Base-by-base conservation (phyloP, 2,329 filamentous ascomycete genomes). In the Beauveria asiatica region DNA sequence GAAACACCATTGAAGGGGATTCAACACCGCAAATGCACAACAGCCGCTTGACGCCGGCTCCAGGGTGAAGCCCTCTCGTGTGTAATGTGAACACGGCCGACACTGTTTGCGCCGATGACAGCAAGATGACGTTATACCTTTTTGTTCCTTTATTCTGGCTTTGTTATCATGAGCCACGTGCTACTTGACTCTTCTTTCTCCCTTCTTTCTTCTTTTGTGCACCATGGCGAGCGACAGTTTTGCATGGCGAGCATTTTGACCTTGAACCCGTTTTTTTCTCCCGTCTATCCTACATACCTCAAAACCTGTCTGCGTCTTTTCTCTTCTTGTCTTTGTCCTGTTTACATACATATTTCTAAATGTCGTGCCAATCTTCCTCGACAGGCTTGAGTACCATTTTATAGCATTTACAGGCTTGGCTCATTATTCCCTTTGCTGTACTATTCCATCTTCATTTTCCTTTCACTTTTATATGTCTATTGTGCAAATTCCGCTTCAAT, bases 161-260 rank as follows among this genome's bases (percentile, higher is more conserved):
- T 23, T n/a, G 23, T 51, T 23, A 23, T n/a, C 13, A 44, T 27
- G 46, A 51, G 45, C 46, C 23, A 33, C 23, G 37, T 48, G 42
- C 33, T 51, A 44, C 41, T 23, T 5, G 23, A 54, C 41, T 19
- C n/a, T 13, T 41, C 17, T 8, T 27, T 37, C 23, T 53, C 33
- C 48, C 10, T 21, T 30, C 17, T 45, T 39, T 17, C 23, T 25
- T 49, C 46, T 19, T 33, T 41, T 33, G 21, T 53, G 58, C 44
- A 60, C 42, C 44, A 54, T 50, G 42, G 58, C 27, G 30, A 55
- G 42, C 50, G 33, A 42, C 23, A 39, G 58, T 48, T 59, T 53
- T 59, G 39, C 57, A 45, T 45, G 49, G 49, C 48, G 39, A 51
- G 59, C 52, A 61, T 56, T 27, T 44, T 49, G 27, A 41, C 30